Evolutionary conservation across 176 grass and related monocot species (phyloP), one percentile per base, ranked within the genome.

Genomic region (Hsuehochloa calcarea): DNA sequence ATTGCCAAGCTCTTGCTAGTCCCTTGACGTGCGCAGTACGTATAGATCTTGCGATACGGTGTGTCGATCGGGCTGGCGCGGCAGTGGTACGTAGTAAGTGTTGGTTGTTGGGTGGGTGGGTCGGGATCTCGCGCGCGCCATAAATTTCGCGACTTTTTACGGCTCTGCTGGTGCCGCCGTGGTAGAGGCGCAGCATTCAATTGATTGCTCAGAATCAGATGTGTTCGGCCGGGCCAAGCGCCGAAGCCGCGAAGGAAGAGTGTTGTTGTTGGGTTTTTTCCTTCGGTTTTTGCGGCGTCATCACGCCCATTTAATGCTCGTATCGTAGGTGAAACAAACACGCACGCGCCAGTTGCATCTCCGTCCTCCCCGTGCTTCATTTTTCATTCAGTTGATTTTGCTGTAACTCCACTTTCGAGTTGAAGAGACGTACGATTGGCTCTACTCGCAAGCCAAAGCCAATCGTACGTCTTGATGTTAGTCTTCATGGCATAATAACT

Each of bases 71-170:
- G 5, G 19, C 45, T 47, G 45, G 51, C 51, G 40, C 11, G 58
- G 13, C 29, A 12, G 26, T 35, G 23, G n/a, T 22, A 14, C 50
- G 51, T 22, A 87, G 72, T 82, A 40, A 77, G 40, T 83, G 61
- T 26, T 37, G 80, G 86, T 81, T 71, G 88, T 25, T 86, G 78
- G 54, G 35, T 34, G 52, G 63, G 72, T 81, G 40, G 78, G 60
- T 74, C 70, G 61, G 38, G 49, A 58, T 87, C 79, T 35, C 71
- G 23, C 47, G 65, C 34, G 58, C 68, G 75, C 75, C 87, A 89
- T 89, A 46, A 89, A 29, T 84, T 63, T 31, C 56, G 17, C 55
- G 47, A 35, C 34, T 10, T 52, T 80, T 52, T 72, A 20, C 19
- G 75, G 74, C 66, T 17, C 41, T 65, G 25, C 8, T 2, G 41